These are phyloP conservation scores for Candida gorgasii DNA, from an alignment of 805 yeast species.

Conservation along the genomic window DNA sequence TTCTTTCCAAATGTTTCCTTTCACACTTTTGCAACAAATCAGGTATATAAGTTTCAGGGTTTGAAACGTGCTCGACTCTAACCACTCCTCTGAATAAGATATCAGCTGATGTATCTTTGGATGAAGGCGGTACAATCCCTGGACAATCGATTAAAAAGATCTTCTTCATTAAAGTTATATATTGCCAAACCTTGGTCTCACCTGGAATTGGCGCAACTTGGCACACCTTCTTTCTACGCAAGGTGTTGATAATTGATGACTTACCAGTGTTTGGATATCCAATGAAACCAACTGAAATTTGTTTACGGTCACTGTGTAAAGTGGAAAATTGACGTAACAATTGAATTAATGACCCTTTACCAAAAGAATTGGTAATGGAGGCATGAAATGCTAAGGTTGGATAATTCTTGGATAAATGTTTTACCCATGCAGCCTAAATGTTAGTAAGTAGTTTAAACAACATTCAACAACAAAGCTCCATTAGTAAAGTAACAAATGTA, in stretches of 20 bases:
- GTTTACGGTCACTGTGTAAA: slow-evolving; percentile 89
- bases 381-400: slow-evolving; percentile 99
- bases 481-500: background rate
- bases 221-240: slow-evolving; percentile 94
- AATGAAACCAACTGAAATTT: slow-evolving; percentile 94
- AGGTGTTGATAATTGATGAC: slow-evolving; percentile 90
- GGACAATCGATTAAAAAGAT: slow-evolving; percentile 97
- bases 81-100: slow-evolving; percentile 95
- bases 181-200: slow-evolving; percentile 99
- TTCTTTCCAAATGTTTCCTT: slow-evolving; percentile 87
- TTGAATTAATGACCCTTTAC: slow-evolving; percentile 95
- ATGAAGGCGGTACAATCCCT: slow-evolving; percentile 96
- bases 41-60: slow-evolving; percentile 94
- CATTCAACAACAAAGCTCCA: background rate
- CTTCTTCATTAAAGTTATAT: slow-evolving; percentile 93
- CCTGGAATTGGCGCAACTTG: slow-evolving; percentile 98
- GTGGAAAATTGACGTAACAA: slow-evolving; percentile 89
- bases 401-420: slow-evolving; percentile 83
- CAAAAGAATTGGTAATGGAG: slow-evolving; percentile 94
- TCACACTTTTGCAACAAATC: slow-evolving; percentile 84
- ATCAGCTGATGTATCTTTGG: slow-evolving; percentile 87
- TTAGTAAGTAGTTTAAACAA: slow-evolving; percentile 6
- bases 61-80: slow-evolving; percentile 94
- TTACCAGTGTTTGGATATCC: slow-evolving; percentile 99
- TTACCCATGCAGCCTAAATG: slow-evolving; percentile 96